A percentile compares a stretch with the other conserved stretches of the same genome.
These are phyloP conservation scores for Chaetomiaceae sp. DNA, from an alignment of 2,329 filamentous ascomycete genomes.

Conservation along the genomic window DNA sequence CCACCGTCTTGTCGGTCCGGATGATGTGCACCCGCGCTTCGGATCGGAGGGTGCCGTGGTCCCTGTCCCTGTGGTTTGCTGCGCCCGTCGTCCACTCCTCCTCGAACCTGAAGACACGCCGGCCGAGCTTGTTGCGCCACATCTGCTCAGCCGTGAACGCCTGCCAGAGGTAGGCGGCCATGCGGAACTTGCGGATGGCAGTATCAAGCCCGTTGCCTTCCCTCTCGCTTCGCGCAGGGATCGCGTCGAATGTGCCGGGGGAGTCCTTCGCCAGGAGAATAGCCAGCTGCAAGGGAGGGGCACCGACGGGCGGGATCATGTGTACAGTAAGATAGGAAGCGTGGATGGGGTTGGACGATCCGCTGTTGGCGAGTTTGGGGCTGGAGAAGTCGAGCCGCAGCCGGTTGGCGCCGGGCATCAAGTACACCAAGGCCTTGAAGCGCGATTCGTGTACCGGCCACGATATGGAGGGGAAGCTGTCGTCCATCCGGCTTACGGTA, in stretches of 20 bases:
- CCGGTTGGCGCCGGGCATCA: slow-evolving; percentile 86
- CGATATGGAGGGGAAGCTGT: slow-evolving; percentile 70
- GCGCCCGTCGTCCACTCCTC: slow-evolving; percentile 90
- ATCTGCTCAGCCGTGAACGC: slow-evolving; percentile 96
- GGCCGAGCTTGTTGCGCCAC: slow-evolving; percentile 79
- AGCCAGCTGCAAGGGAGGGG: slow-evolving; percentile 82
- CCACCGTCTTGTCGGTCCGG: slow-evolving; percentile 73
- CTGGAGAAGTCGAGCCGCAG: slow-evolving; percentile 83
- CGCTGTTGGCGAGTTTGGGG: slow-evolving; percentile 68
- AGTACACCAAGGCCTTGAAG: slow-evolving; percentile 86
- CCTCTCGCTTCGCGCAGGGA: slow-evolving; percentile 64
- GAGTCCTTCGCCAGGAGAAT: slow-evolving; percentile 87
- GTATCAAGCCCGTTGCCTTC: slow-evolving; percentile 78
- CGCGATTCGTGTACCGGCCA: slow-evolving; percentile 88
- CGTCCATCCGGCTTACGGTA: slow-evolving; percentile 74
- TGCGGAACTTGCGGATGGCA: slow-evolving; percentile 84
- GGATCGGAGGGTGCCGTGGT: slow-evolving; percentile 69
- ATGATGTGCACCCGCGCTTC: slow-evolving; percentile 88
- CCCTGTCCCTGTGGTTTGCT: slow-evolving; percentile 66
- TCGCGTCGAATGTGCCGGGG: slow-evolving; percentile 74
- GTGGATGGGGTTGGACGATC: slow-evolving; percentile 63
- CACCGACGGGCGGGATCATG: slow-evolving; percentile 71
- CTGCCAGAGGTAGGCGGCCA: slow-evolving; percentile 95
- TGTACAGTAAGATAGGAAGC: slow-evolving; percentile 76
- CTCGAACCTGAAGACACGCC: slow-evolving; percentile 82